A percentile compares a stretch with the other conserved stretches of the same genome.
These are phyloP conservation scores for Exsudoporus frostii DNA, from an alignment of 768 basidiomycete species.

Conservation along the genomic window DNA sequence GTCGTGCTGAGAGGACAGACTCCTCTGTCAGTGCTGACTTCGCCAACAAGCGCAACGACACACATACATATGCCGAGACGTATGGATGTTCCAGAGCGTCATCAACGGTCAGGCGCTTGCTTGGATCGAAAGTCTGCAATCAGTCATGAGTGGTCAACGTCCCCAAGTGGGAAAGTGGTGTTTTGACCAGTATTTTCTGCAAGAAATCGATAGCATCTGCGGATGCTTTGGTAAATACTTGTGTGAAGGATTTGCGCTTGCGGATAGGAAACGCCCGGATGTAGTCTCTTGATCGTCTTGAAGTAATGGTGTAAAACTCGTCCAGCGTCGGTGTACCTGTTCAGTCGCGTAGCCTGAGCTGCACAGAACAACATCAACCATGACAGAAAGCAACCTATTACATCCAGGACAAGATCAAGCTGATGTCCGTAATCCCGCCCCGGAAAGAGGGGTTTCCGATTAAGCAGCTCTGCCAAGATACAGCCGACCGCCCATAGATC, in stretches of 20 bases:
- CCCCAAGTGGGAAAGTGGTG: slow-evolving; percentile 26
- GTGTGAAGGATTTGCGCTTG: slow-evolving; percentile 65
- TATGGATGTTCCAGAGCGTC: slow-evolving; percentile 83
- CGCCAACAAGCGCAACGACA: background rate
- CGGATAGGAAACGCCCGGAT: slow-evolving; percentile 83
- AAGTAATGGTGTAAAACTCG: slow-evolving; percentile 89
- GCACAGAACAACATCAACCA: slow-evolving; percentile 14
- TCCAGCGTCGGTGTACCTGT: slow-evolving; percentile 80
- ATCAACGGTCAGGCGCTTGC: slow-evolving; percentile 79
- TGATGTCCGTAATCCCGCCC: slow-evolving; percentile 88
- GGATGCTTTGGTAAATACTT: slow-evolving; percentile 76
- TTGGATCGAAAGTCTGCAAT: slow-evolving; percentile 77
- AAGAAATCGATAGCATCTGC: slow-evolving; percentile 71
- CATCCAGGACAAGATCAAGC: slow-evolving; percentile 82
- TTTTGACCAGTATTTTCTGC: slow-evolving; percentile 60
- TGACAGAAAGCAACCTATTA: slow-evolving; percentile 52
- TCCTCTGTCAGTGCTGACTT: slow-evolving; percentile 1
- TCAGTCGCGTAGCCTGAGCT: slow-evolving; percentile 17
- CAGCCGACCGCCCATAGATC: slow-evolving; percentile 77
- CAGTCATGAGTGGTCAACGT: background rate
- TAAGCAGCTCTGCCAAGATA: slow-evolving; percentile 79
- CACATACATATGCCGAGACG: slow-evolving; percentile 68
- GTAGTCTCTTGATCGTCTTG: slow-evolving; percentile 80
- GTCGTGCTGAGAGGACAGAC: slow-evolving; percentile 54
- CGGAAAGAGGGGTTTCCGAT: slow-evolving; percentile 80